A percentile compares a stretch with the other conserved stretches of the same genome.
Conservation (phyloP, 352 stramenopile genomes). For the Phytophthora nicotianae region DNA sequence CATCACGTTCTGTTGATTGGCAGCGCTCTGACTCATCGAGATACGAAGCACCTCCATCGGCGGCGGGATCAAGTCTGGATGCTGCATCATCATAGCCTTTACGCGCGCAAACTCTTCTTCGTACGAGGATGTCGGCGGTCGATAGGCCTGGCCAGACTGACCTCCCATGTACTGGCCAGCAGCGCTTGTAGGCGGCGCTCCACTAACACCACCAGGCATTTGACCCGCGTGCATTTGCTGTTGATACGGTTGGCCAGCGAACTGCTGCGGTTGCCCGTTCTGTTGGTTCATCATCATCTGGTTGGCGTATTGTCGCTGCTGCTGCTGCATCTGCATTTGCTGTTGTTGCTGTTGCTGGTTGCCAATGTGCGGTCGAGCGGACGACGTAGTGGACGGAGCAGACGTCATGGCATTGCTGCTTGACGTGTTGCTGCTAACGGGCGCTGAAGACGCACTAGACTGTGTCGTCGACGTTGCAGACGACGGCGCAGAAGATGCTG, state of each 20-base stretch:
- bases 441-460: slow-evolving; percentile 13
- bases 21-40: slow-evolving; percentile 73
- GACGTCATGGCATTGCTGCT: slow-evolving; percentile 32
- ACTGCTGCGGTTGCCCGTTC: slow-evolving; percentile 44
- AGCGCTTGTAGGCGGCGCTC: slow-evolving; percentile 36
- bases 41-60: slow-evolving; percentile 89
- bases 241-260: slow-evolving; percentile 46
- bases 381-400: slow-evolving; percentile 53
- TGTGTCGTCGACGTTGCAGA: slow-evolving; percentile 12
- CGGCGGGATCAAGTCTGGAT: slow-evolving; percentile 84
- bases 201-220: slow-evolving; percentile 41
- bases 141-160: slow-evolving; percentile 56
- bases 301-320: slow-evolving; percentile 59
- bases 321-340: slow-evolving; percentile 43
- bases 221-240: slow-evolving; percentile 59
- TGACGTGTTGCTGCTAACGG: slow-evolving; percentile 12
- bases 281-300: slow-evolving; percentile 80
- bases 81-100: slow-evolving; percentile 91
- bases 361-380: slow-evolving; percentile 75
- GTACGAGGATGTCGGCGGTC: slow-evolving; percentile 69
- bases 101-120: slow-evolving; percentile 88
- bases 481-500: slow-evolving; percentile 7
- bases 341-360: slow-evolving; percentile 49
- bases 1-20: slow-evolving; percentile 65
- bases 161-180: slow-evolving; percentile 68